A percentile compares a stretch with the other conserved stretches of the same genome.
phyloP scores from a whole-genome alignment of 2,329 filamentous ascomycete species.

The Chrysoporthe austroafricana region DNA sequence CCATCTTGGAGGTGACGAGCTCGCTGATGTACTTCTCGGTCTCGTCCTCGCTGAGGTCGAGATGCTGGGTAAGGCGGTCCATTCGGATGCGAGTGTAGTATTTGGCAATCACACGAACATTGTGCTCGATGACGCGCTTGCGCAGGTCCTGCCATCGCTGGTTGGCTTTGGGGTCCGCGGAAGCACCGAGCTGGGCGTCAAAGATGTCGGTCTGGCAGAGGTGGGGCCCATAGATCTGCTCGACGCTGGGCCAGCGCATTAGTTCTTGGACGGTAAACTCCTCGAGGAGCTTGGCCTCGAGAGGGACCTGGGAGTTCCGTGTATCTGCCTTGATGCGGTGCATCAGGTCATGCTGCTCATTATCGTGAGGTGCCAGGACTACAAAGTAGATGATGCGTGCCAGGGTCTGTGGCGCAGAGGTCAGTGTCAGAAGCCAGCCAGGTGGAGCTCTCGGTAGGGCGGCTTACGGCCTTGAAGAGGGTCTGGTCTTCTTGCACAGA shows the following conservation, averaged over 20 bases:
- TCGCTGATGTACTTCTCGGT: conserved; percentile 99
- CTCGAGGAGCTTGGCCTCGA: conserved; percentile 85
- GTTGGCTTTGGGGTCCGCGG: conserved; percentile 77
- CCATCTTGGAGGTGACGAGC: conserved; percentile 94
- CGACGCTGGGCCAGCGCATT: conserved; percentile 97
- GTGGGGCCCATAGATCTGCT: conserved; percentile 85
- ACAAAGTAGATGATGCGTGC: conserved; percentile 98
- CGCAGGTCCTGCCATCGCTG: conserved; percentile 92
- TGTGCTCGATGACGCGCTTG: conserved; percentile 99
- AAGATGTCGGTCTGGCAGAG: conserved; percentile 91
- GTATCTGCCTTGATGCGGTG: conserved; percentile 88
- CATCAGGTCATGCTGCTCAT: conserved; percentile 96
- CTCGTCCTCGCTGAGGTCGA: conserved; percentile 92
- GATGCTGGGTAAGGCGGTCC: conserved; percentile 83
- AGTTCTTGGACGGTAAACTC: conserved; percentile 94
- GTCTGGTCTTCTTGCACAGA: conserved; percentile 88
- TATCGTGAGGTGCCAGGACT: conserved; percentile 95
- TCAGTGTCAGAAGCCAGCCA: neutral
- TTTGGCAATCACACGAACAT: conserved; percentile 94
- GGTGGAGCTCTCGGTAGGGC: neutral
- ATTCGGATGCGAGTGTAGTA: conserved; percentile 99
- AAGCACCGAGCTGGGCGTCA: conserved; percentile 65
- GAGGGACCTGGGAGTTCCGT: conserved; percentile 75
- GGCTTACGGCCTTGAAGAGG: conserved; percentile 22
- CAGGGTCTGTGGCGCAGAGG: conserved; percentile 63